Evolutionary conservation across 2,329 filamentous ascomycete species (phyloP), one percentile per base, ranked within the genome.

Genomic region (Neospermospora avenae): DNA sequence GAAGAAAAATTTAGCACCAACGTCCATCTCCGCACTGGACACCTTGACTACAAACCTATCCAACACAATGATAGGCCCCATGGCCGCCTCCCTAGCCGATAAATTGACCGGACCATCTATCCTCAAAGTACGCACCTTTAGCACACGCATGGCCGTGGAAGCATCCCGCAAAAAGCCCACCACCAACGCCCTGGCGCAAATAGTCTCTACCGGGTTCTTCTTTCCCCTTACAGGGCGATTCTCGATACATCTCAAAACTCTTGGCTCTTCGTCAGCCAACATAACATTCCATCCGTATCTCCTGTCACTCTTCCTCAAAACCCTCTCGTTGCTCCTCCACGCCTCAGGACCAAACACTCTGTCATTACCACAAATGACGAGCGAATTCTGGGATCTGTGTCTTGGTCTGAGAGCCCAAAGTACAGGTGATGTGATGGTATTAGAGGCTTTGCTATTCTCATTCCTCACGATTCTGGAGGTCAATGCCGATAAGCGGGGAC

Each of bases 51-150:
- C 82, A 59, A 81, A 80, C 10, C 79, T 97, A 51, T 86, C 89
- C 4, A 83, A 86, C 25, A 79, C 81, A 0, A 90, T 96, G 69
- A 85, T 98, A 20, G 85, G 87, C 16, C 95, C 95, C 0, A 77
- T 98, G 28, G 92, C 93, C 1, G 87, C 90, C 39, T 80, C 85
- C 60, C 91, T 93, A 2, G 93, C 92, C 42, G 92, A 97, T 71
- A 81, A 87, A 22, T 80, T 86, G 6, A 88, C 88, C 0, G 92
- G 93, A 0, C 93, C 95, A 0, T 86, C 92, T 66, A 84, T 88
- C 5, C 84, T 99, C 48, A 98, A 98, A 76, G 84, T 98, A 22
- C 86, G 91, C 28, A 96, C 88, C 2, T 96, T 98, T 75, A 93
- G 88, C 11, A 90, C 89, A 0, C 86, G 89, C 18, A 85, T 93